Percentiles rank a stretch among this genome's conserved stretches.
phyloP scores from a whole-genome alignment of 306 rosid species.

The Cicer judaicum region DNA sequence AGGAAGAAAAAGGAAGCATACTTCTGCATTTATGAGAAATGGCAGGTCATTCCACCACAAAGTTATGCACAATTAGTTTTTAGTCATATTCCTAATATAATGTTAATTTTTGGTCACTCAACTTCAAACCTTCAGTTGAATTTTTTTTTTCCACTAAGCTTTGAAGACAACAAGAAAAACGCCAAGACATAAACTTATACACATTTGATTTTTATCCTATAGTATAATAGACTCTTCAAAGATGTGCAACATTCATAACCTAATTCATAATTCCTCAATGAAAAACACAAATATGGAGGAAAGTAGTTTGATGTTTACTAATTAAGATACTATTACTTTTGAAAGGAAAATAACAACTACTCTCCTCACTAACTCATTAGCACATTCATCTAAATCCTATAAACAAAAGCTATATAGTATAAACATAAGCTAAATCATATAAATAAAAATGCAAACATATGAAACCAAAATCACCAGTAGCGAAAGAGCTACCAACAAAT shows the following conservation, averaged over 20 bases:
- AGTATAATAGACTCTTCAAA: not conserved
- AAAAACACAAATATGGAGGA: constrained; percentile 3
- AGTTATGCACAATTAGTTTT: not conserved
- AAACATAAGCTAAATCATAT: too few relatives aligned
- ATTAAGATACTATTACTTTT: too few relatives aligned
- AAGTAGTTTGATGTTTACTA: too few relatives aligned
- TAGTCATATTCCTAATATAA: constrained; percentile 10
- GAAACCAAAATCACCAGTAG: too few relatives aligned
- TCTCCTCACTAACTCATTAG: too few relatives aligned
- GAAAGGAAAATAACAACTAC: too few relatives aligned
- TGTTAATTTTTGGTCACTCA: not conserved
- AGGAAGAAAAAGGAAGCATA: not conserved
- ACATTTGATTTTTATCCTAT: constrained; percentile 4
- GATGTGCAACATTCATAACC: not conserved
- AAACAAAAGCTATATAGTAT: too few relatives aligned
- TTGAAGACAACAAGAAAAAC: not conserved
- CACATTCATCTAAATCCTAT: too few relatives aligned
- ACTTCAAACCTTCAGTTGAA: constrained; percentile 9
- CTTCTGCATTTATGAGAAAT: constrained; percentile 16
- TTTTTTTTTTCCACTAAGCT: not conserved
- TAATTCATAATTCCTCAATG: not conserved
- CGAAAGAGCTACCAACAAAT: too few relatives aligned
- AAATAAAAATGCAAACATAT: too few relatives aligned
- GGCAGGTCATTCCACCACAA: constrained; percentile 26
- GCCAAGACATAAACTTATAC: not conserved